Base-by-base conservation (phyloP, 1,139 yeast genomes). In the Taphrina pruni region DNA sequence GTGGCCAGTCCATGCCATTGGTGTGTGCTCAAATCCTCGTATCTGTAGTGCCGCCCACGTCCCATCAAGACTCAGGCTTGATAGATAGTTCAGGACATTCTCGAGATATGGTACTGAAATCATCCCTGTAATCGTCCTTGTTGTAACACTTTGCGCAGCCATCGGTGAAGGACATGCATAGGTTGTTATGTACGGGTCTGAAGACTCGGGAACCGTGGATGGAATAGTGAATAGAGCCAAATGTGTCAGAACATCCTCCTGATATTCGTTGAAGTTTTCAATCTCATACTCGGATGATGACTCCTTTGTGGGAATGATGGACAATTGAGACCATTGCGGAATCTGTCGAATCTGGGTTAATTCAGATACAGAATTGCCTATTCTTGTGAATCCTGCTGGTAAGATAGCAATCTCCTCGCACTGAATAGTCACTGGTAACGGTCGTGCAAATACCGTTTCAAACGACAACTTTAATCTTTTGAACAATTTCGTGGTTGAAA, bases 1-100 rank as follows among this genome's bases (percentile, higher is more conserved):
- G 12, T 14, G 3, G 7, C 67, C 67, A 12, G n/a, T 48, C 67
- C 67, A 64, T 32, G 67, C 67, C 46, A 45, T 21, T 20, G 67
- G 61, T 12, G 67, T 55, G 32, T 64, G 55, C 21, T 64, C 67
- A 32, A 45, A 64, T 5, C 67, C 67, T 8, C 46, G 41, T 21
- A 64, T 48, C 21, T 64, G 67, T 11, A 55, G 20, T n/a, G 52
- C 39, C 6, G 20, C 7, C 66, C 66, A 62, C 6, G 36, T 2
- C 6, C 14, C 36, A 14, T 39, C 36, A 6, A 5, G 12, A 9
- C 32, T 20, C 60, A 6, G 9, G 14, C 21, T 32, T 12, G 32
- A 38, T 12, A 20, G 12, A 2, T 41, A 14, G 17, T n/a, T 9
- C 43, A 62, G 39, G 6, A 48, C 1, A 11, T 21, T 38, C 14